Evolutionary conservation across 805 yeast species (phyloP).

Genomic region (Clavispora vitiphila): DNA sequence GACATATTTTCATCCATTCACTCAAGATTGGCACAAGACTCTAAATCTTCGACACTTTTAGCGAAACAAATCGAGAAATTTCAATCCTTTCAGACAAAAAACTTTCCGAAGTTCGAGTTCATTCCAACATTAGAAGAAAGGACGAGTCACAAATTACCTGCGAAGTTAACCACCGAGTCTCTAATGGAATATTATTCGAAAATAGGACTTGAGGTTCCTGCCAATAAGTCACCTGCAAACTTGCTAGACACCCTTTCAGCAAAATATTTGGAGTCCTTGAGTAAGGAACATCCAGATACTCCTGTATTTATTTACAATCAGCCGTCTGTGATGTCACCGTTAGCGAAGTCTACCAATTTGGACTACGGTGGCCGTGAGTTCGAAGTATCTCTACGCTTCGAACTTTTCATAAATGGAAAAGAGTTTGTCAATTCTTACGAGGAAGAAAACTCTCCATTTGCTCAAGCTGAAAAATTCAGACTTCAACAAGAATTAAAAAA

Average conservation of each 20-base stretch:
- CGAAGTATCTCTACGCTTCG: slow-evolving; percentile 67
- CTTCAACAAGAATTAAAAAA: slow-evolving; percentile 49
- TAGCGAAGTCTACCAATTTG: slow-evolving; percentile 61
- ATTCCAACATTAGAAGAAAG: slow-evolving; percentile 54
- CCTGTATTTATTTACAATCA: slow-evolving; percentile 81
- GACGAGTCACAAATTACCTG: slow-evolving; percentile 50
- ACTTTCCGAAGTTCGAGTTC: slow-evolving; percentile 50
- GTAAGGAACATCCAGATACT: slow-evolving; percentile 26
- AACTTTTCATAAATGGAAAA: slow-evolving; percentile 70
- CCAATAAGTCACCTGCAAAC: slow-evolving; percentile 47
- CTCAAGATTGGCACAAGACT: slow-evolving; percentile 17
- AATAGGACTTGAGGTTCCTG: slow-evolving; percentile 34
- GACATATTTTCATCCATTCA: slow-evolving; percentile 44
- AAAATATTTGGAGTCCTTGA: slow-evolving; percentile 58
- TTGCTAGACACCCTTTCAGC: slow-evolving; percentile 63
- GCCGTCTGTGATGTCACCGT: slow-evolving; percentile 81
- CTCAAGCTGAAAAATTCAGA: slow-evolving; percentile 60
- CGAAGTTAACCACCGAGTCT: slow-evolving; percentile 31
- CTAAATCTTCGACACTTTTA: slow-evolving; percentile 13
- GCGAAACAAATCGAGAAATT: slow-evolving; percentile 14
- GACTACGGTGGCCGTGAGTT: slow-evolving; percentile 23
- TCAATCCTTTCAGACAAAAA: slow-evolving; percentile 4
- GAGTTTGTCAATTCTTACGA: slow-evolving; percentile 94
- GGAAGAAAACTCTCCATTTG: slow-evolving; percentile 85
- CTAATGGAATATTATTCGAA: slow-evolving; percentile 37